Evolutionary conservation across 176 grass and related monocot genomes (phyloP).

Genomic region (Eragrostis nindensis): DNA sequence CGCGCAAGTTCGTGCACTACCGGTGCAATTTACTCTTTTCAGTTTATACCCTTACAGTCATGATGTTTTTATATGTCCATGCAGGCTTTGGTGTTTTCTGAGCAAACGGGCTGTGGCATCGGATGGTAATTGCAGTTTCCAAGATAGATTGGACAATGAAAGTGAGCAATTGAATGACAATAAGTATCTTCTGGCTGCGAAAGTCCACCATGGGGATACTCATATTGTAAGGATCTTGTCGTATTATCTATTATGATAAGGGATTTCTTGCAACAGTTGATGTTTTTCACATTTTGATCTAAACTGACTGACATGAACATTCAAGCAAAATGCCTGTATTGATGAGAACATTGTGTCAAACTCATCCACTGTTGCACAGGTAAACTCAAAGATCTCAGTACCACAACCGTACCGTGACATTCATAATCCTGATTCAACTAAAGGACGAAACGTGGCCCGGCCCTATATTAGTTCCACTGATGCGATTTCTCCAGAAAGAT

Average conservation of each 20-base stretch:
- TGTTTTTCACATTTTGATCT: conserved; percentile 33
- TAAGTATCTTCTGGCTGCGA: conserved; percentile 15
- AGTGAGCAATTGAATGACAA: not conserved
- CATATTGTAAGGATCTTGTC: conserved; percentile 30
- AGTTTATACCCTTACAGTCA: conserved; percentile 10
- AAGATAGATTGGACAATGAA: conserved; percentile 25
- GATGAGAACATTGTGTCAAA: conserved; percentile 20
- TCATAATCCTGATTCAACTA: conserved; percentile 39
- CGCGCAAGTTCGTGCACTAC: too few species aligned
- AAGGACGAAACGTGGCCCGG: conserved; percentile 28
- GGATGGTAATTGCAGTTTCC: conserved; percentile 36
- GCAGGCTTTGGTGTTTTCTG: conserved; percentile 72
- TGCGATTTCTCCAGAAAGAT: conserved; percentile 43
- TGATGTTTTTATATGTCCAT: conserved; percentile 33
- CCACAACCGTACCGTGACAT: conserved; percentile 32
- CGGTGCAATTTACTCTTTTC: too few species aligned
- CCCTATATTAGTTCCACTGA: conserved; percentile 25
- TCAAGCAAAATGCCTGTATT: conserved; percentile 25
- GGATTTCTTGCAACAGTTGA: not conserved
- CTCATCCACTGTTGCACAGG: conserved; percentile 26
- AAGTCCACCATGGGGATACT: conserved; percentile 20
- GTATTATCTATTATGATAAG: conserved; percentile 19
- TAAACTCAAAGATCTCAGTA: conserved; percentile 41
- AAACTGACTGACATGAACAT: conserved; percentile 29
- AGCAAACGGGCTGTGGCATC: conserved; percentile 33